phyloP scores from a whole-genome alignment of 345 rosid species.

The Adansonia digitata region DNA sequence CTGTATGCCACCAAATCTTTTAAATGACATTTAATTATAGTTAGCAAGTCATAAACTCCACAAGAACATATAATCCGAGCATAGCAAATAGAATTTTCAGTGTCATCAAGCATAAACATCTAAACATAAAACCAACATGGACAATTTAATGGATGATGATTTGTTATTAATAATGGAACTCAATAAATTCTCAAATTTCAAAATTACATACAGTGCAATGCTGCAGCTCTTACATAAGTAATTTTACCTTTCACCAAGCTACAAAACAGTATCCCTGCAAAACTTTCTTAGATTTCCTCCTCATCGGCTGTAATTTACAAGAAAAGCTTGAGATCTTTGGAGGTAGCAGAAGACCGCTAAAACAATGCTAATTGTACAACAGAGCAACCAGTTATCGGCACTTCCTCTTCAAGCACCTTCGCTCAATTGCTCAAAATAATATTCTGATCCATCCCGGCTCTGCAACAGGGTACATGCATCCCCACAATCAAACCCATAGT shows the following conservation, averaged over 20 bases:
- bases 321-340: conserved; percentile 34
- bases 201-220: conserved; percentile 70
- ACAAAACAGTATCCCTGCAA: conserved; percentile 63
- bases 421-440: conserved; percentile 36
- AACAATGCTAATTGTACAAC: conserved; percentile 46
- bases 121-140: conserved; percentile 14
- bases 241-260: conserved; percentile 63
- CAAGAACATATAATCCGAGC: neutral
- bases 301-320: conserved; percentile 49
- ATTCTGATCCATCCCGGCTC: conserved; percentile 35
- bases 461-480: conserved; percentile 33
- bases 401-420: conserved; percentile 26
- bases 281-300: conserved; percentile 54
- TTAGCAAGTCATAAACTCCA: conserved; percentile 4
- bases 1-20: neutral
- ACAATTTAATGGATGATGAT: conserved; percentile 45
- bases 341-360: conserved; percentile 35
- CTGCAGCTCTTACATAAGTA: conserved; percentile 60
- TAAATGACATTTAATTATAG: neutral
- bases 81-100: neutral
- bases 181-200: conserved; percentile 59
- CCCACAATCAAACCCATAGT: conserved; percentile 28
- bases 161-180: conserved; percentile 64
- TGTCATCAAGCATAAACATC: conserved; percentile 4
- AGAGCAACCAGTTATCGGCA: conserved; percentile 38